Conservation (phyloP, 805 yeast genomes). For the Candida maris region DNA sequence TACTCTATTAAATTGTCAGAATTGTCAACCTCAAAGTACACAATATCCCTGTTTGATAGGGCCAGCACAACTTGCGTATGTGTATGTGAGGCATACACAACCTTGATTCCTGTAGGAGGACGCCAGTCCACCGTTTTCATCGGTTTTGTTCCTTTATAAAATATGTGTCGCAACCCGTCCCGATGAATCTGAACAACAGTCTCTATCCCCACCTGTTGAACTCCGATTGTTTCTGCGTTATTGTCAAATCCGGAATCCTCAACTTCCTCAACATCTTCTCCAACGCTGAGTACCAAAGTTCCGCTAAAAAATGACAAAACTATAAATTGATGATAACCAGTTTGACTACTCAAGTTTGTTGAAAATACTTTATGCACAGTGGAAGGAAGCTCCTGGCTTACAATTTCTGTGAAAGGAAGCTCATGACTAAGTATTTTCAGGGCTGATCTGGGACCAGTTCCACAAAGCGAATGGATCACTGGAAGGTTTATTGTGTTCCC, state of each 20-base stretch:
- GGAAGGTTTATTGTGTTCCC: constrained; percentile 36
- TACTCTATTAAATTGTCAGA: constrained; percentile 69
- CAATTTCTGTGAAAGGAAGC: constrained; percentile 56
- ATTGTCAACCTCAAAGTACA: constrained; percentile 76
- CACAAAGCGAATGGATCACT: constrained; percentile 39
- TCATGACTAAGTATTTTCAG: constrained; percentile 54
- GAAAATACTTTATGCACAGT: constrained; percentile 63
- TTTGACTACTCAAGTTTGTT: constrained; percentile 42
- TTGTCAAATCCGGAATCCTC: constrained; percentile 53
- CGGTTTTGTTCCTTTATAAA: constrained; percentile 27
- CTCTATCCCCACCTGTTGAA: constrained; percentile 60
- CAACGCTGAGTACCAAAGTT: constrained; percentile 71
- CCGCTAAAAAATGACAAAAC: constrained; percentile 62
- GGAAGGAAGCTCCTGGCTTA: constrained; percentile 72
- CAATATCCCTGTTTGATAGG: constrained; percentile 67
- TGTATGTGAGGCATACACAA: constrained; percentile 60
- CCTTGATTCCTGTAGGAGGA: constrained; percentile 73
- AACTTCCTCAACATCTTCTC: constrained; percentile 76
- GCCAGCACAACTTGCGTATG: constrained; percentile 66
- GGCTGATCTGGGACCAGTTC: constrained; percentile 42
- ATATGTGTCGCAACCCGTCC: constrained; percentile 63
- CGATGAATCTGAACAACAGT: constrained; percentile 72
- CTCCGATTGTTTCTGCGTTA: constrained; percentile 59
- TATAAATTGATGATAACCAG: constrained; percentile 56
- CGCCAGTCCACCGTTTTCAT: constrained; percentile 58